Conservation (phyloP, 768 basidiomycete genomes). For the Kwoniella botswanensis region DNA sequence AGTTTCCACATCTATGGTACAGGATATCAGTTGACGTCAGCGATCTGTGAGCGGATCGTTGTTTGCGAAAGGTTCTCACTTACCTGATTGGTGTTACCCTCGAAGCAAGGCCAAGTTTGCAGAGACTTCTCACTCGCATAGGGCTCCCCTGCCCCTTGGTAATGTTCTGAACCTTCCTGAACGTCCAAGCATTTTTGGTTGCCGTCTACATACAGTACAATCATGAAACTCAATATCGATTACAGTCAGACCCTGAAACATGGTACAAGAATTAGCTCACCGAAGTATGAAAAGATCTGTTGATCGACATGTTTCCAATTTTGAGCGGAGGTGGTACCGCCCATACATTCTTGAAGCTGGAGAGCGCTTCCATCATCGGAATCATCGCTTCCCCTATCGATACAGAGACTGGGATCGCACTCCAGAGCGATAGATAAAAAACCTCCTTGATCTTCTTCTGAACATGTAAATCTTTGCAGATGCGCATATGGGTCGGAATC, state of each 20-base stretch:
- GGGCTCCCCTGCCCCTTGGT: not conserved
- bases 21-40: not conserved
- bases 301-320: not conserved
- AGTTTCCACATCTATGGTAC: conserved; percentile 1
- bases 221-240: too few relatives aligned
- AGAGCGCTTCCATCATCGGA: conserved; percentile 1
- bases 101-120: not conserved
- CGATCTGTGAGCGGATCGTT: not conserved
- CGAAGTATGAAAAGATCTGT: not conserved
- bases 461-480: not conserved
- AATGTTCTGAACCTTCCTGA: not conserved
- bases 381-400: conserved; percentile 10
- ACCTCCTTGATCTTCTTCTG: not conserved
- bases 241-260: too few relatives aligned
- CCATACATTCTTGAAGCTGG: conserved; percentile 1
- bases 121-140: conserved; percentile 5
- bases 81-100: conserved; percentile 9
- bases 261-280: not conserved
- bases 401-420: not conserved
- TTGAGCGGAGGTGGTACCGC: not conserved
- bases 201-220: not conserved
- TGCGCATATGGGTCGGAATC: not conserved
- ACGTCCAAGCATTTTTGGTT: conserved; percentile 2
- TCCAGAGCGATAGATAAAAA: not conserved
- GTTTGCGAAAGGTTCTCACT: not conserved